These are phyloP conservation scores for Pouteria campechiana DNA, from an alignment of 179 eudicot genomes.

Conservation along the genomic window DNA sequence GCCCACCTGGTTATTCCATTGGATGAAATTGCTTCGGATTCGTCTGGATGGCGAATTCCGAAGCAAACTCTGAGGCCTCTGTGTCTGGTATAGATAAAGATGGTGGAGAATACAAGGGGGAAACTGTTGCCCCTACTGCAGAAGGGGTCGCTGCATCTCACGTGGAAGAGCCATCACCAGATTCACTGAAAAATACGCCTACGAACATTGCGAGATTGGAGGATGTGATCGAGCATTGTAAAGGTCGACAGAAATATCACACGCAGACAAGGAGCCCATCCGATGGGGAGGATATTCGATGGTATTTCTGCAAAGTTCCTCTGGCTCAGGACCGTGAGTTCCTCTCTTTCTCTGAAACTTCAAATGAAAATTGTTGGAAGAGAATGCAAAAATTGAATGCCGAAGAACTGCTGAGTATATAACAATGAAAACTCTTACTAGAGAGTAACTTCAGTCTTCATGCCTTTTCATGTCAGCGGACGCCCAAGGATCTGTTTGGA, in stretches of 20 bases:
- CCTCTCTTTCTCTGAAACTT: too few relatives aligned
- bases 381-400: too few relatives aligned
- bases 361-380: too few relatives aligned
- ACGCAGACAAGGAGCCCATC: slow-evolving; percentile 84
- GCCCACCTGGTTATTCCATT: too few relatives aligned
- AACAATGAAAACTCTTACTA: too few relatives aligned
- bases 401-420: too few relatives aligned
- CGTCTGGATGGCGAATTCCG: slow-evolving; percentile 2
- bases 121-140: neutral
- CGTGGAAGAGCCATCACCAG: slow-evolving; percentile 50
- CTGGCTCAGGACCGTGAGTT: slow-evolving; percentile 60
- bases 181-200: slow-evolving; percentile 78
- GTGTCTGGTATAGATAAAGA: slow-evolving; percentile 4
- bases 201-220: slow-evolving; percentile 73
- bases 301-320: slow-evolving; percentile 94
- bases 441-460: too few relatives aligned
- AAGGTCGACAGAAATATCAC: slow-evolving; percentile 82
- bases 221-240: slow-evolving; percentile 77
- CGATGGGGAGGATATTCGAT: slow-evolving; percentile 91
- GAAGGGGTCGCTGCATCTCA: slow-evolving; percentile 5
- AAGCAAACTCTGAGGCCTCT: neutral
- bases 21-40: neutral
- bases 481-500: too few relatives aligned
- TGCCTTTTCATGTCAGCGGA: too few relatives aligned
- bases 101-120: slow-evolving; percentile 6